phyloP scores from a whole-genome alignment of 2,329 filamentous ascomycete genomes.

The Pyricularia sp. region DNA sequence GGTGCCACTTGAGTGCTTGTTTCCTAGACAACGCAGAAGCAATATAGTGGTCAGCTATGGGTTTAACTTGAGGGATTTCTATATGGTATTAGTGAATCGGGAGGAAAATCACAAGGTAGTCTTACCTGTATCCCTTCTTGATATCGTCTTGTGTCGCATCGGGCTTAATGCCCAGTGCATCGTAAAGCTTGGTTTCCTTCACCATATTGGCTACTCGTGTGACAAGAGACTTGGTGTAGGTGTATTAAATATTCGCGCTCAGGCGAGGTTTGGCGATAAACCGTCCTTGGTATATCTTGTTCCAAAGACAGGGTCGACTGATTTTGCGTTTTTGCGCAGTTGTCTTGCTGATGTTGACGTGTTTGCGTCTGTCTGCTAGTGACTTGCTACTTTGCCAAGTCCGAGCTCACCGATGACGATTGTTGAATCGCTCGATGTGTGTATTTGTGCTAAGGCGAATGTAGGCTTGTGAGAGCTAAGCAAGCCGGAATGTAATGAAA shows the following conservation, averaged over 20 bases:
- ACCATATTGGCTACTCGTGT: conserved; percentile 18
- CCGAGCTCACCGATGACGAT: background rate
- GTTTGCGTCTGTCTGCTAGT: background rate
- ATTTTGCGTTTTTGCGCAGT: background rate
- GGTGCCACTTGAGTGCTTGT: conserved; percentile 83
- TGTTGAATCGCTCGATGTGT: background rate
- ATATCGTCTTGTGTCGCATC: conserved; percentile 85
- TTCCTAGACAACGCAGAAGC: conserved; percentile 44
- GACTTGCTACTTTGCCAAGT: background rate
- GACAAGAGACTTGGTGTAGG: background rate
- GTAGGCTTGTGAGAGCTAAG: background rate
- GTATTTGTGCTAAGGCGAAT: background rate
- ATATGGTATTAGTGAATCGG: background rate
- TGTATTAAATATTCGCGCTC: background rate
- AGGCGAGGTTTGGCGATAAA: background rate
- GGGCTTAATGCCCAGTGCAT: conserved; percentile 70
- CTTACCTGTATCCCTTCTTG: conserved; percentile 88
- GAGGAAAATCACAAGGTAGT: background rate
- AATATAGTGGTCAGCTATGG: background rate
- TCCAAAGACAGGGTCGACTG: background rate
- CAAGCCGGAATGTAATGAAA: background rate
- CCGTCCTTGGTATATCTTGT: background rate
- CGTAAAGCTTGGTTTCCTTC: conserved; percentile 75
- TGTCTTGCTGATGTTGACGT: background rate
- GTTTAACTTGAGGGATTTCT: background rate